Base-by-base conservation (phyloP, 129 eudicot species). In the Lonicera japonica region DNA sequence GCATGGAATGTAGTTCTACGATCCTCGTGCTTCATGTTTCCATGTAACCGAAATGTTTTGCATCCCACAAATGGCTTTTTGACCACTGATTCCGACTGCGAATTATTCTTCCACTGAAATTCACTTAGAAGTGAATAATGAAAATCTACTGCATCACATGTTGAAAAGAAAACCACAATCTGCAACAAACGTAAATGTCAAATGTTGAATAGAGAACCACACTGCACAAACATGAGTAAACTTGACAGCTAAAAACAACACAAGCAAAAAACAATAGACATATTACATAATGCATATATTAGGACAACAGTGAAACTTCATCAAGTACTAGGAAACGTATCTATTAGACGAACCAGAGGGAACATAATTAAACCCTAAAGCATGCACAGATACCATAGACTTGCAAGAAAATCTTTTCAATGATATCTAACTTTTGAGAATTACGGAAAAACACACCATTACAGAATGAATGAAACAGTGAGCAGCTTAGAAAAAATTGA, bases 161-260 rank as follows among this genome's bases (percentile, higher is more conserved):
- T 87, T 23, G 98, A 87, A 68, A 92, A 85, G 77, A 92, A 92
- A 17, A 87, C 96, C 77, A 92, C 98, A 70, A 92, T 71, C 99
- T 92, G 89, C 43, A 72, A 63, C 72, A 29, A 1, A 29, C 36
- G 19, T 39, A 16, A 25, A 40, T n/a, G 36, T 6, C 36, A 29
- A 6, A 29, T 29, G 6, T 29, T 29, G 36, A 29, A 29, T 29
- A 29, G 6, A 29, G 36, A 1, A 29, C 36, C 36, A 29, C 36
- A 29, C 6, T 29, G 6, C 6, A 6, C 36, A 29, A 29, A n/a
- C n/a, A 38, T 38, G 43, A 43, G 50, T 10, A 43, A 43, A 8
- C 50, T 29, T 8, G 50, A 43, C 50, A 10, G 50, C 50, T 14
- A 43, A 10, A 43, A 43, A 10, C 13, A 43, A 2, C 50, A 38